These are phyloP conservation scores for Dioscorea alata DNA, from an alignment of 106 monocot genomes.

Conservation along the genomic window DNA sequence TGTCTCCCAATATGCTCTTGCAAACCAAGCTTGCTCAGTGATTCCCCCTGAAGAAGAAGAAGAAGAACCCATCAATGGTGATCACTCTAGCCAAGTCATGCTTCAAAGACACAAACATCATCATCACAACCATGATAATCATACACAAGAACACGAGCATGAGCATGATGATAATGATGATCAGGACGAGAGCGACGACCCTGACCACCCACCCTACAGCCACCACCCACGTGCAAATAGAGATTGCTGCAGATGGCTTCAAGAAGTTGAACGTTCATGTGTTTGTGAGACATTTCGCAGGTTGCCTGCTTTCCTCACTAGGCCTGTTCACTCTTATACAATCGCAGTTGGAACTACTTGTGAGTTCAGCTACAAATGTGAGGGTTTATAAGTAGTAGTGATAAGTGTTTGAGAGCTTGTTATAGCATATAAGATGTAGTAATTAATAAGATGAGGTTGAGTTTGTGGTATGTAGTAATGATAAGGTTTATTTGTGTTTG, in stretches of 20 bases:
- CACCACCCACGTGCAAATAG: constrained; percentile 3
- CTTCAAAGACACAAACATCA: not conserved
- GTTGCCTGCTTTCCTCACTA: not conserved
- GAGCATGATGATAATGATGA: not conserved
- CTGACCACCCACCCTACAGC: not conserved
- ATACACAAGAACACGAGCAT: not conserved
- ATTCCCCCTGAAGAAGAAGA: constrained; percentile 4
- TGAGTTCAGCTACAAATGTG: too few relatives aligned
- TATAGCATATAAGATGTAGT: too few relatives aligned
- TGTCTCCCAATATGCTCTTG: not conserved
- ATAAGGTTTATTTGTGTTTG: too few relatives aligned
- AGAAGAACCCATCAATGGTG: not conserved
- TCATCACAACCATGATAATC: not conserved
- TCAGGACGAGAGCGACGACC: not conserved
- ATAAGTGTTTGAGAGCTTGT: too few relatives aligned
- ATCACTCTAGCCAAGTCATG: not conserved
- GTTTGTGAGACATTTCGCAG: constrained; percentile 1
- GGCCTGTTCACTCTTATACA: not conserved
- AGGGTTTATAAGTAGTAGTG: too few relatives aligned
- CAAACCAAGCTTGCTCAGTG: constrained; percentile 8
- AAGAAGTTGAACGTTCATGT: constrained; percentile 1
- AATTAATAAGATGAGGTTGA: too few relatives aligned
- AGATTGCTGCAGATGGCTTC: constrained; percentile 10
- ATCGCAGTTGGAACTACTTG: not conserved
- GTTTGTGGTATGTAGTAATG: too few relatives aligned